Conservation (phyloP, 2,329 filamentous ascomycete genomes). For the Claviceps humidiphila region DNA sequence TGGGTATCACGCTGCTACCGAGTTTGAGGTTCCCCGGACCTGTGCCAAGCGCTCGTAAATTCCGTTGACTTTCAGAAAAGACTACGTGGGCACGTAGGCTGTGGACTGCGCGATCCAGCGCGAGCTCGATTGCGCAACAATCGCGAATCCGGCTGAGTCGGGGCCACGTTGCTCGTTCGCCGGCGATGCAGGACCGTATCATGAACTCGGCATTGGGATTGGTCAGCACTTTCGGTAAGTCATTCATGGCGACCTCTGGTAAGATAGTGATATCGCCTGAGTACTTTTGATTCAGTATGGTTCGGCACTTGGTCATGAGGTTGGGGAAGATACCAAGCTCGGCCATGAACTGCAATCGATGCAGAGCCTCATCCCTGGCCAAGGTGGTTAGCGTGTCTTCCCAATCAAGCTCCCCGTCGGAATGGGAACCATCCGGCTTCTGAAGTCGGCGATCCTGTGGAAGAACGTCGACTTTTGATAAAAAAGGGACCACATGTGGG, state of each 20-base stretch:
- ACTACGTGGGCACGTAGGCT: constrained; percentile 53
- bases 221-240: constrained; percentile 63
- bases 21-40: constrained; percentile 16
- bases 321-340: constrained; percentile 74
- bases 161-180: constrained; percentile 84
- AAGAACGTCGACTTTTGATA: constrained; percentile 57
- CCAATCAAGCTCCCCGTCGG: constrained; percentile 38
- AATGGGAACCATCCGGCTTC: constrained; percentile 12
- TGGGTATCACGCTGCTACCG: constrained; percentile 8
- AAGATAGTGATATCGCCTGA: constrained; percentile 92
- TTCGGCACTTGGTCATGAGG: constrained; percentile 61
- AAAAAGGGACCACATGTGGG: constrained; percentile 80
- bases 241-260: constrained; percentile 60
- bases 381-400: constrained; percentile 55
- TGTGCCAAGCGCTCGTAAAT: constrained; percentile 35
- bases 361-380: constrained; percentile 66
- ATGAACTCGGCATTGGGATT: constrained; percentile 86
- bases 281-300: constrained; percentile 80
- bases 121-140: constrained; percentile 77
- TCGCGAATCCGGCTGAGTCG: constrained; percentile 76
- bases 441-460: constrained; percentile 20
- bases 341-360: constrained; percentile 66
- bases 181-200: constrained; percentile 59
- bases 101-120: constrained; percentile 64
- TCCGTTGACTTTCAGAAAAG: constrained; percentile 52